These are phyloP conservation scores for Erythrophleum fordii DNA, from an alignment of 306 rosid species.

Conservation along the genomic window DNA sequence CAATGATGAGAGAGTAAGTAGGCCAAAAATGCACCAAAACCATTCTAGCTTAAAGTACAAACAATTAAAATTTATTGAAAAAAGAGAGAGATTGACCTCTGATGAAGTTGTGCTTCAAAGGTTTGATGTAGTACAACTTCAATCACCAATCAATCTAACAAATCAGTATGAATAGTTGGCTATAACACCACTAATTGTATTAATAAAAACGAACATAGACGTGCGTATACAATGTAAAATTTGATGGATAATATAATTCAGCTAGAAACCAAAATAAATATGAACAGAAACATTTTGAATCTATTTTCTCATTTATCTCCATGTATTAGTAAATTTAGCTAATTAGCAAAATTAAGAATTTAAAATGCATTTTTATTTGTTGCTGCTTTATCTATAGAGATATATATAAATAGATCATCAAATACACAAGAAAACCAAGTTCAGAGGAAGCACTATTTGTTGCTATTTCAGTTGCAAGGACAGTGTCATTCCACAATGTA, in stretches of 20 bases:
- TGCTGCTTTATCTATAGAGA: neutral
- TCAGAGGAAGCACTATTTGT: neutral
- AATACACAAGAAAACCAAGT: neutral
- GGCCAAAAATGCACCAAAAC: neutral
- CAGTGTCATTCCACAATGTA: neutral
- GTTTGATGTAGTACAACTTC: neutral
- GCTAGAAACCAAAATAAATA: neutral
- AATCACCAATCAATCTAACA: neutral
- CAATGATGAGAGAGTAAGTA: neutral
- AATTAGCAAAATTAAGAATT: neutral
- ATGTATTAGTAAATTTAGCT: neutral
- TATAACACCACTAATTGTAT: neutral
- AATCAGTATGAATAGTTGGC: neutral
- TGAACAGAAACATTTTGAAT: neutral
- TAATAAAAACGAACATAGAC: neutral
- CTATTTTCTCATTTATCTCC: no score
- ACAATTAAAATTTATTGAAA: neutral
- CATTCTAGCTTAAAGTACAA: neutral
- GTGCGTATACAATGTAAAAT: neutral
- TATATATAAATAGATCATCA: neutral
- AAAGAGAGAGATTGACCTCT: neutral
- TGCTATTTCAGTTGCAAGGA: slow-evolving; percentile 10
- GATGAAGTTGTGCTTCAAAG: neutral
- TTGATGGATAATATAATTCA: neutral
- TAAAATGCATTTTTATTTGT: neutral